Base-by-base conservation (phyloP, 2,329 filamentous ascomycete genomes). In the Fusarium graminum region DNA sequence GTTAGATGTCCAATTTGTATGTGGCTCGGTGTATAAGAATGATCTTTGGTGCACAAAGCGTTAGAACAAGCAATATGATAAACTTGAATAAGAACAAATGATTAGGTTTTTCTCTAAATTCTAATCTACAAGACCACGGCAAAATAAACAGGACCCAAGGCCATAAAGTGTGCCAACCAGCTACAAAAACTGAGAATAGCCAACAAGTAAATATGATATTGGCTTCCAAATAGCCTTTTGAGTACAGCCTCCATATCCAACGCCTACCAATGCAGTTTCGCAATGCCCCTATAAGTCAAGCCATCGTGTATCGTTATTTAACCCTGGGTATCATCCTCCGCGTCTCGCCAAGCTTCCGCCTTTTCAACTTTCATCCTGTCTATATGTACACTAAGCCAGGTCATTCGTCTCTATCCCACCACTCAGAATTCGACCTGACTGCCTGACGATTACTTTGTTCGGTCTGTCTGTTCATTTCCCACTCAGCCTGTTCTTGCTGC, bases 401-500 rank as follows among this genome's bases (percentile, higher is more conserved):
- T 40, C 61, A 65, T 12, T 65, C 59, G 16, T 73, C 59, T 7
- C 50, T 53, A 16, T 77, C 75, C 76, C 75, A 77, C 75, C 76
- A 77, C 28, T 76, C 68, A 2, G 62, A 41, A 4, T 70, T 53
- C 12, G 57, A 44, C 34, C 65, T 70, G 12, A 58, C 45, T 13
- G 65, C 17, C 11, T 60, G 28, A 4, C 46, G 66, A 26, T 40
- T 14, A 4, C 57, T 38, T 8, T 49, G 39, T 1, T 36, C 42
- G 8, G 52, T 58, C 14, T 55, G 49, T 11, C 30, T 56, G 11
- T 65, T 43, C 67, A 74, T 63, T 16, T 74, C 68, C 71, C 78
- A 72, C 61, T 79, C 76, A 6, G 74, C 76, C 28, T 80, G 70
- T 70, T 87, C 86, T 59, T 79, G 78, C 8, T 85, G 80, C 30